Percentiles rank a stretch among this genome's conserved stretches.
Evolutionary conservation across 371 early-diverging fungal genomes (phyloP).

Genomic region (Mucor saturninus): DNA sequence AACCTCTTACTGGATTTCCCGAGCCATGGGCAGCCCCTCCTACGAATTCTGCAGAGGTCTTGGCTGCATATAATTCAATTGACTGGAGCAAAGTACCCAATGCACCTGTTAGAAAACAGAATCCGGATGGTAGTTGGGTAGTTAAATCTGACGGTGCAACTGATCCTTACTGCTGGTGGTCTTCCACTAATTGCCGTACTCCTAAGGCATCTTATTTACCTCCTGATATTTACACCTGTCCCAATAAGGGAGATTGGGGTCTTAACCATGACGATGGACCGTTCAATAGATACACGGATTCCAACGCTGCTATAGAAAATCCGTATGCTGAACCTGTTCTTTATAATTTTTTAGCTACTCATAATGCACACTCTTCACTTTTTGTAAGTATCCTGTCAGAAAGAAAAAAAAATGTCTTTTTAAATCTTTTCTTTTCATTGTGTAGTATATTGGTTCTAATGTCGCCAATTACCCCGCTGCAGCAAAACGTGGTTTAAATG

Average conservation of each 20-base stretch:
- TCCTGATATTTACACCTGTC: slow-evolving; percentile 49
- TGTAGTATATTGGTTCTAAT: slow-evolving; percentile 52
- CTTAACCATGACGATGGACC: slow-evolving; percentile 54
- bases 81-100: slow-evolving; percentile 31
- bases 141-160: slow-evolving; percentile 20
- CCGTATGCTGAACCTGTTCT: slow-evolving; percentile 44
- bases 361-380: slow-evolving; percentile 24
- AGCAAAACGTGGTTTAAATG: slow-evolving; percentile 45
- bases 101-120: slow-evolving; percentile 28
- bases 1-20: slow-evolving; percentile 22
- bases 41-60: slow-evolving; percentile 26
- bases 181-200: slow-evolving; percentile 42
- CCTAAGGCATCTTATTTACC: slow-evolving; percentile 46
- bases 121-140: slow-evolving; percentile 21
- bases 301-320: slow-evolving; percentile 22
- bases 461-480: slow-evolving; percentile 47
- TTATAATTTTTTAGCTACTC: slow-evolving; percentile 43
- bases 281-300: slow-evolving; percentile 31
- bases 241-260: slow-evolving; percentile 52
- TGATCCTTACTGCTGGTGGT: slow-evolving; percentile 53
- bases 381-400: slow-evolving; percentile 27
- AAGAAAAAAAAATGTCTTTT: not conserved
- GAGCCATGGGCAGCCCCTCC: slow-evolving; percentile 22
- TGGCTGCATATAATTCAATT: slow-evolving; percentile 26
- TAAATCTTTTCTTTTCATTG: not conserved